Conservation (phyloP, 2,329 filamentous ascomycete genomes). For the Stemphylium lycopersici region DNA sequence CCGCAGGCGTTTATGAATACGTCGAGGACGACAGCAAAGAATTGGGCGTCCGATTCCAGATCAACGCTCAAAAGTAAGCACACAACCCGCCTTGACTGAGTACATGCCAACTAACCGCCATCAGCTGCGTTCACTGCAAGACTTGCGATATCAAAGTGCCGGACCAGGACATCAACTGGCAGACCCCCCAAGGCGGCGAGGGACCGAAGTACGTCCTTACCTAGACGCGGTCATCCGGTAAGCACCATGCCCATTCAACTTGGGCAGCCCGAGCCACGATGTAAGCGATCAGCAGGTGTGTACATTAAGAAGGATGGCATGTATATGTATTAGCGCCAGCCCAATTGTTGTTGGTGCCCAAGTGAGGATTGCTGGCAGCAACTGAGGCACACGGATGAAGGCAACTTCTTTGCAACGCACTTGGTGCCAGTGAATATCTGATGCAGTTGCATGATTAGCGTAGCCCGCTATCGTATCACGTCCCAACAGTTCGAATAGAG, state of each 20-base stretch:
- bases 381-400: neutral
- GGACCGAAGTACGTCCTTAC: slow-evolving; percentile 71
- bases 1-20: slow-evolving; percentile 97
- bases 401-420: neutral
- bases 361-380: neutral
- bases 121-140: slow-evolving; percentile 97
- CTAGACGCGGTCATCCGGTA: slow-evolving; percentile 16
- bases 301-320: slow-evolving; percentile 14
- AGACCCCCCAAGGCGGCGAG: slow-evolving; percentile 90
- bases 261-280: neutral
- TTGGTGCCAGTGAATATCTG: neutral
- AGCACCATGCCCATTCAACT: neutral
- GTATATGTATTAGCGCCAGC: slow-evolving; percentile 11
- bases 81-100: neutral
- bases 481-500: neutral
- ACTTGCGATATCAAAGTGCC: slow-evolving; percentile 99
- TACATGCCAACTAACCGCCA: slow-evolving; percentile 32
- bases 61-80: slow-evolving; percentile 94
- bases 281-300: slow-evolving; percentile 1
- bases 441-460: neutral
- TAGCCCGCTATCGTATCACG: neutral
- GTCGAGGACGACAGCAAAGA: slow-evolving; percentile 89
- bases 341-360: slow-evolving; percentile 19
- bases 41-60: slow-evolving; percentile 92
- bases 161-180: slow-evolving; percentile 90